Conservation (phyloP, 441 rosid genomes). For the Aleurites moluccanus region DNA sequence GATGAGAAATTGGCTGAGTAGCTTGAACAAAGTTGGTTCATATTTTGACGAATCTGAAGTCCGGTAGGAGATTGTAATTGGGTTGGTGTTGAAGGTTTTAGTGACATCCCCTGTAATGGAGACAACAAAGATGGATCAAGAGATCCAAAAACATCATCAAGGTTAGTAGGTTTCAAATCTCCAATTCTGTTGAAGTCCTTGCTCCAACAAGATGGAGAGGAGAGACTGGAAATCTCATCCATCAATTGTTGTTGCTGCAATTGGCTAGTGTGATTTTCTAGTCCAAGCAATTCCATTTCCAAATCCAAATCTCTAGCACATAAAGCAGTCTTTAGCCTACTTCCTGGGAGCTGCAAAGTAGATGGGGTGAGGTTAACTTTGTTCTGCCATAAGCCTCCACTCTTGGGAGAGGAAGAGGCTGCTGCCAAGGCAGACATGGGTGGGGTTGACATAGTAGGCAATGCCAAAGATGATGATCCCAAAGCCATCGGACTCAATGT, state of each 20-base stretch:
- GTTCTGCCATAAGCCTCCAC: constrained; percentile 71
- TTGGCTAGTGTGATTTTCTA: constrained; percentile 41
- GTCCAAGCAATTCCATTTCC: constrained; percentile 62
- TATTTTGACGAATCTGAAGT: constrained; percentile 54
- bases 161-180: constrained; percentile 57
- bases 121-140: constrained; percentile 55
- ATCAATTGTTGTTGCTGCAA: constrained; percentile 41
- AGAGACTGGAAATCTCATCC: constrained; percentile 58
- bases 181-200: constrained; percentile 42
- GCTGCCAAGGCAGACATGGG: constrained; percentile 74
- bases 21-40: constrained; percentile 67
- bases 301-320: constrained; percentile 72
- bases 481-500: constrained; percentile 53
- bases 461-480: constrained; percentile 48
- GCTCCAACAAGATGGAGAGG: constrained; percentile 53
- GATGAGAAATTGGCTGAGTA: constrained; percentile 50
- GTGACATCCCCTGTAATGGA: constrained; percentile 47
- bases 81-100: constrained; percentile 36
- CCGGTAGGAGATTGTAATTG: constrained; percentile 67
- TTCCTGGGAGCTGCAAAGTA: constrained; percentile 73
- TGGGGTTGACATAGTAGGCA: constrained; percentile 61
- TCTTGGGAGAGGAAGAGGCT: constrained; percentile 67
- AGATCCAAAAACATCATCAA: constrained; percentile 66
- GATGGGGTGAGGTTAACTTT: constrained; percentile 67
- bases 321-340: constrained; percentile 72